These are phyloP conservation scores for Lumnitzera racemosa DNA, from an alignment of 345 rosid species.

Conservation along the genomic window DNA sequence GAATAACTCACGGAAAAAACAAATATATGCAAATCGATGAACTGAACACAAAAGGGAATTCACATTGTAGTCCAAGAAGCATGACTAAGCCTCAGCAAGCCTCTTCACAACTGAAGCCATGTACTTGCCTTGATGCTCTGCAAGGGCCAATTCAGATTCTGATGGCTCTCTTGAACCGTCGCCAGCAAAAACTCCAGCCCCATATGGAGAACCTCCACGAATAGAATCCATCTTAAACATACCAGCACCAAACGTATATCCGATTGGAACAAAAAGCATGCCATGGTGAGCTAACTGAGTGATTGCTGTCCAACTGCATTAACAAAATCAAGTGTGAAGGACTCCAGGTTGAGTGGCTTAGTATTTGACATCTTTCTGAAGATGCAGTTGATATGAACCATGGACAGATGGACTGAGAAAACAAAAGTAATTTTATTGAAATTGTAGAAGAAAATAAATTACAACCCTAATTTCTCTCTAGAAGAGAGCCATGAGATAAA, in stretches of 20 bases:
- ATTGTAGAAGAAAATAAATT: too few relatives aligned
- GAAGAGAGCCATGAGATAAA: too few relatives aligned
- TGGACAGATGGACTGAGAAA: too few relatives aligned
- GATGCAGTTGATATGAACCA: too few relatives aligned
- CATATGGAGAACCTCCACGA: constrained; percentile 55
- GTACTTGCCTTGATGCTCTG: constrained; percentile 57
- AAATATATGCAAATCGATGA: background rate
- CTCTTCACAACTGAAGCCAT: constrained; percentile 52
- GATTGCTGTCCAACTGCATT: constrained; percentile 64
- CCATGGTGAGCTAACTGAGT: constrained; percentile 59
- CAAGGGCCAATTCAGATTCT: constrained; percentile 41
- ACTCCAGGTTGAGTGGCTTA: too few relatives aligned
- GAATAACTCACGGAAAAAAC: too few relatives aligned
- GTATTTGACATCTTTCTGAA: too few relatives aligned
- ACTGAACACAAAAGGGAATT: background rate
- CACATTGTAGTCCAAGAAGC: background rate
- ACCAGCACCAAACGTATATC: constrained; percentile 55
- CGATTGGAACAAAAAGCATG: constrained; percentile 55
- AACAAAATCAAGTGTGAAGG: background rate
- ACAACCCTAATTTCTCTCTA: too few relatives aligned
- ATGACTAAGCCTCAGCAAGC: constrained; percentile 17
- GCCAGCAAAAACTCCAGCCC: constrained; percentile 54
- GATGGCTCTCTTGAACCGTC: constrained; percentile 47
- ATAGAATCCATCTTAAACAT: constrained; percentile 46
- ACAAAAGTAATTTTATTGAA: too few relatives aligned